Evolutionary conservation across 73 alveolate species (phyloP).

Genomic region (Effrenium voratum): DNA sequence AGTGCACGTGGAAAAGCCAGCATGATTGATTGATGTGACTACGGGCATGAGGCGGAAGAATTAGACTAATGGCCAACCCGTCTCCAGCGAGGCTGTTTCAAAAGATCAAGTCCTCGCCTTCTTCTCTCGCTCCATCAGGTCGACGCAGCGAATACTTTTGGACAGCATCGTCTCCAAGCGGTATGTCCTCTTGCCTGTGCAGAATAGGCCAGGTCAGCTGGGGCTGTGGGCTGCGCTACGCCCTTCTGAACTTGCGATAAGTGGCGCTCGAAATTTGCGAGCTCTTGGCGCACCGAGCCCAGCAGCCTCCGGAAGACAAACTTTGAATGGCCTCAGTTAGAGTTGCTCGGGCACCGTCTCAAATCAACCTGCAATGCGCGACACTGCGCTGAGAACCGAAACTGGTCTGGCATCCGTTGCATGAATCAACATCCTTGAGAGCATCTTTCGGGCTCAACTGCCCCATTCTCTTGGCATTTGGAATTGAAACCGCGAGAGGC

Average conservation of each 20-base stretch:
- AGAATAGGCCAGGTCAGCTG: background rate
- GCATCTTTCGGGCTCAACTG: no score
- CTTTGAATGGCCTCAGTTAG: conserved; percentile 43
- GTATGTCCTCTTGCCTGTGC: conserved; percentile 23
- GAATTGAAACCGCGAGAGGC: background rate
- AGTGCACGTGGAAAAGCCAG: no score
- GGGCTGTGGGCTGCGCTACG: background rate
- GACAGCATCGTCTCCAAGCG: conserved; percentile 59
- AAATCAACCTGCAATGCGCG: no score
- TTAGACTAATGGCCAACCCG: no score
- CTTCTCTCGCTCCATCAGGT: background rate
- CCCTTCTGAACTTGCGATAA: background rate
- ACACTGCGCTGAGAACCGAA: no score
- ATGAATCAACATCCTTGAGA: no score
- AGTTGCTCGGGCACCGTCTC: no score
- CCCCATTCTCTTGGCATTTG: no score
- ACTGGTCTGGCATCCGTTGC: no score
- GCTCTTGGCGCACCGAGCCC: conserved; percentile 55
- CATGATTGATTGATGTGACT: no score
- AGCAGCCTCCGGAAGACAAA: conserved; percentile 47
- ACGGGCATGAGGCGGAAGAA: no score
- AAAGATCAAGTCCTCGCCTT: background rate
- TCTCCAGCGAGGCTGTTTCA: no score
- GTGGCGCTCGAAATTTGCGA: conserved; percentile 61
- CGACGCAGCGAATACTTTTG: conserved; percentile 59